Evolutionary conservation across 441 rosid genomes (phyloP), one percentile per base, ranked within the genome.

Genomic region (Adansonia gregorii): DNA sequence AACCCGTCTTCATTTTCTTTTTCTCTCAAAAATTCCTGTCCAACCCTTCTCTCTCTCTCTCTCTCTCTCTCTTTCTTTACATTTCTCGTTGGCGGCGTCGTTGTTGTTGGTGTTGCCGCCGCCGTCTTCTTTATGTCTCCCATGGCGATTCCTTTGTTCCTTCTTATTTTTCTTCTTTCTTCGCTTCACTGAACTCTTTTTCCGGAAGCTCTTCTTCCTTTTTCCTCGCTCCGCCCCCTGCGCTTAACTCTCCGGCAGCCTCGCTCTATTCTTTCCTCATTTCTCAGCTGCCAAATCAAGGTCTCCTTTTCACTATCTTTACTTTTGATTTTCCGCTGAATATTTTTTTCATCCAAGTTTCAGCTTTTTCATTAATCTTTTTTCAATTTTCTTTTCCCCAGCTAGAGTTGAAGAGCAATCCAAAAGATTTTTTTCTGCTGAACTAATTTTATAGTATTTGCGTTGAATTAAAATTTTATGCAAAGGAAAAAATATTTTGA

Each of bases 141-240:
- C 8, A 14, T 10, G 27, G 54, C 9, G 54, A 20, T 17, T 8
- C 27, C 6, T 43, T 66, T 67, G 49, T 24, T 12, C 66, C 39
- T 41, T 60, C 39, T 60, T 11, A 1, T 60, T 24, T 60, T 24
- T 24, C 51, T 41, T 66, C 51, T 41, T 43, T 43, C 31, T 43
- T 17, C 35, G 54, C 31, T 45, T 45, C 35, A 67, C n/a, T 45
- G 54, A 48, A 43, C 6, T 43, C 54, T 19, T 31, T 67, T 10
- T 67, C n/a, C 54, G 72, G 54, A 43, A 52, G 15, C 52, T 43
- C 35, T 19, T 67, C 31, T 67, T 67, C 19, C 19, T 20, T 67
- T 61, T 22, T 48, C 19, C 19, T 22, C 19, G n/a, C 63, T 71
- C 49, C 14, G 27, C 49, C 27, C 17, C 24, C n/a, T n/a, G 35